Conservation (phyloP, 345 rosid species). For the Passiflora organensis region DNA sequence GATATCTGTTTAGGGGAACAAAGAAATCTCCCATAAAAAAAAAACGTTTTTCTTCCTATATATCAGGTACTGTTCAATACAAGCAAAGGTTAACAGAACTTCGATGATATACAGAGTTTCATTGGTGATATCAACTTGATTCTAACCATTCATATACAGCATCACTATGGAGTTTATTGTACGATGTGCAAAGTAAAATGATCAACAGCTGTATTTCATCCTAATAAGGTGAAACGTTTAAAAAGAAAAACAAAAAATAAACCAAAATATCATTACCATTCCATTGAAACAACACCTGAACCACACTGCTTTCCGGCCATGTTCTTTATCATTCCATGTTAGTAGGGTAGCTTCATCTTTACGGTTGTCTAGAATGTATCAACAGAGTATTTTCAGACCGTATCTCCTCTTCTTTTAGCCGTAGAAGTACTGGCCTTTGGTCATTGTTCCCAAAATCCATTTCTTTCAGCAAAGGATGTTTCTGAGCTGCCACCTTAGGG, state of each 20-base stretch:
- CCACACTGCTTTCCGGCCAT: background rate
- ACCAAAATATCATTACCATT: conserved; percentile 1
- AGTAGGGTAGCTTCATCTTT: conserved; percentile 7
- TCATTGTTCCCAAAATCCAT: conserved; percentile 44
- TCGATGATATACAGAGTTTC: background rate
- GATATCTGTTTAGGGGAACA: too few relatives aligned
- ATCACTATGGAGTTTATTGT: conserved; percentile 9
- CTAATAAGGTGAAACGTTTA: background rate
- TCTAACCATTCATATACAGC: conserved; percentile 19
- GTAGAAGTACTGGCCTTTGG: conserved; percentile 56
- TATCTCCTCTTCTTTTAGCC: conserved; percentile 65
- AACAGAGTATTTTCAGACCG: conserved; percentile 27
- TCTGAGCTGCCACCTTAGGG: conserved; percentile 23
- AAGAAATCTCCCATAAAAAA: too few relatives aligned
- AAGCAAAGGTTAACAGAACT: background rate
- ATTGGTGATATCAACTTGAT: conserved; percentile 2
- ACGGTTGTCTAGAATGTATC: background rate
- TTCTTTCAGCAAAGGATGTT: conserved; percentile 34
- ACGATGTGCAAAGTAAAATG: conserved; percentile 14
- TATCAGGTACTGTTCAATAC: background rate
- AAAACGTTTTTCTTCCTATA: too few relatives aligned
- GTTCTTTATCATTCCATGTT: conserved; percentile 9
- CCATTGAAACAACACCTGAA: background rate
- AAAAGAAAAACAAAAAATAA: background rate
- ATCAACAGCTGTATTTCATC: background rate